Conservation (phyloP, 495 filamentous ascomycete species). For the Aspergillus ostianus region DNA sequence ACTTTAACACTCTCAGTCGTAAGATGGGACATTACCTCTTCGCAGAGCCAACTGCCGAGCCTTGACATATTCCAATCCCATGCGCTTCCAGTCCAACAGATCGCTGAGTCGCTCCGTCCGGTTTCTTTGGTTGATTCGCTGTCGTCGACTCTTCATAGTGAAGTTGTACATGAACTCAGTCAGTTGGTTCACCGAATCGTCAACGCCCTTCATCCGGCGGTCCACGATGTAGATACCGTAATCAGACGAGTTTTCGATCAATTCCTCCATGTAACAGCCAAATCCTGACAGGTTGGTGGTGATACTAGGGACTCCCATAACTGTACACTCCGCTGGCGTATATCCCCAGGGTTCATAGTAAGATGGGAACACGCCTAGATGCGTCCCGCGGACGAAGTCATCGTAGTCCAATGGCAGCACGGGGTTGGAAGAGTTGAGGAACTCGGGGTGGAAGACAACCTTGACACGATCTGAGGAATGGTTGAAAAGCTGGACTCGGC, state of each 20-base stretch:
- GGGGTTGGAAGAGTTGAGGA: constrained; percentile 92
- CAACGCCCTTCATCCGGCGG: constrained; percentile 90
- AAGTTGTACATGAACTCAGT: constrained; percentile 93
- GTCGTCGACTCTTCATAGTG: constrained; percentile 85
- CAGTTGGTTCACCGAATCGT: constrained; percentile 95
- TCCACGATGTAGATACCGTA: constrained; percentile 99
- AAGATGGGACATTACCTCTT: constrained; percentile 51
- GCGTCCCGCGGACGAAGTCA: constrained; percentile 95
- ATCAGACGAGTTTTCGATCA: constrained; percentile 96
- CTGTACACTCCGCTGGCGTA: constrained; percentile 96
- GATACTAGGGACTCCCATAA: constrained; percentile 98
- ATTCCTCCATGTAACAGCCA: constrained; percentile 98
- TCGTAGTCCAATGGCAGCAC: constrained; percentile 96
- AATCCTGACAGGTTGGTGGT: constrained; percentile 98
- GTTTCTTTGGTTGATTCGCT: constrained; percentile 98
- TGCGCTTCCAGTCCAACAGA: constrained; percentile 96
- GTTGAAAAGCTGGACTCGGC: constrained; percentile 95
- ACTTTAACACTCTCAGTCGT: background rate
- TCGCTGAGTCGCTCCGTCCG: constrained; percentile 95
- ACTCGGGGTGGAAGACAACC: constrained; percentile 96
- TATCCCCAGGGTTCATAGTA: constrained; percentile 99
- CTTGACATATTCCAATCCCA: constrained; percentile 99
- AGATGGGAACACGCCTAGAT: constrained; percentile 91
- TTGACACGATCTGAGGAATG: constrained; percentile 93
- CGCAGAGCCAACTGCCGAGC: constrained; percentile 88